Evolutionary conservation across 768 basidiomycete genomes (phyloP), one percentile per base, ranked within the genome.

Genomic region (Boletus edulis): DNA sequence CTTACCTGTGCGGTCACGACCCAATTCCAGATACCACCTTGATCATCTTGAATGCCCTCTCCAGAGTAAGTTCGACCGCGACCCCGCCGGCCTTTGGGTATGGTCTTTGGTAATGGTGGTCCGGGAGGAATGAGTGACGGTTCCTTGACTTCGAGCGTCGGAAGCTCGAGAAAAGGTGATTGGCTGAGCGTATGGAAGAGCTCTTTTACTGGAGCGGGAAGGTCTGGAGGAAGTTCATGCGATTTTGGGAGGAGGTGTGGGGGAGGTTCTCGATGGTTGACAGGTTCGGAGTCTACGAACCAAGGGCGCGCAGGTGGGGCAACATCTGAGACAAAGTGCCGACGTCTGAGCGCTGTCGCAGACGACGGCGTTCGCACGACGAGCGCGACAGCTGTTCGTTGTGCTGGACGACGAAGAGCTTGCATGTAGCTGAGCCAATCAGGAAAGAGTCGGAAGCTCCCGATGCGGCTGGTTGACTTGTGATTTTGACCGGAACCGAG

Each of bases 11-110:
- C 89, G 54, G 85, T 74, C 13, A 91, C 73, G 15, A 86, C 72
- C 90, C 91, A 91, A 55, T 73, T 80, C 91, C 90, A 91, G n/a
- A 91, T 69, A 3, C 83, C 81, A 15, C 76, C 75, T 0, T 76
- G 75, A 3, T 77, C 74, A 20, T 83, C 79, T 52, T 73, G 72
- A 10, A 73, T 65, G 13, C 86, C 85, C 61, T 87, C 84, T 22
- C 87, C 87, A 3, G 76, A 75, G 68, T 84, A 83, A 0, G 86
- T 89, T 38, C 83, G 75, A 37, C 89, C 89, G 48, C 89, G 76
- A 61, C 75, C 79, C 55, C 90, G 76, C 18, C 75, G 68, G 5
- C 89, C 90, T 57, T 83, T 86, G 11, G 87, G 82, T 48, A 71
- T 62, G 3, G 76, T 70, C 18, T 74, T 66, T 3, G 87, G 87